These are phyloP conservation scores for Pseudocercospora vitis DNA, from an alignment of 2,329 filamentous ascomycete genomes.

Conservation along the genomic window DNA sequence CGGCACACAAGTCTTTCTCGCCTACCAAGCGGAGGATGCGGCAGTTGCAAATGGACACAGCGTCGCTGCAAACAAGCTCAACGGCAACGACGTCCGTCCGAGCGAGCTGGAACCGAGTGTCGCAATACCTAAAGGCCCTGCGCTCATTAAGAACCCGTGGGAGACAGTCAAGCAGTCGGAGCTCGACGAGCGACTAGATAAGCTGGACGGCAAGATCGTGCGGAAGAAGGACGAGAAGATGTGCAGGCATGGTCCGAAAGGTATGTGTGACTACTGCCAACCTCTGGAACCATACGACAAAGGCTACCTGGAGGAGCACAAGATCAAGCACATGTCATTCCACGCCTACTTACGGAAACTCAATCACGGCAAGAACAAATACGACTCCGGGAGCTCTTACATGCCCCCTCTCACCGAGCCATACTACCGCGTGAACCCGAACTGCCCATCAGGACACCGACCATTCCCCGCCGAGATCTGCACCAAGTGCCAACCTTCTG, in stretches of 20 bases:
- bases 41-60: conserved; percentile 51
- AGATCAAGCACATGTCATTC: conserved; percentile 98
- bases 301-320: conserved; percentile 88
- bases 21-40: conserved; percentile 63
- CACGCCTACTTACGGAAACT: conserved; percentile 92
- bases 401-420: conserved; percentile 94
- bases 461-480: conserved; percentile 96
- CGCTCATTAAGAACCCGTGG: conserved; percentile 83
- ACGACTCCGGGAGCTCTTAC: conserved; percentile 88
- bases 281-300: conserved; percentile 89
- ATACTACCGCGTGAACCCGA: conserved; percentile 81
- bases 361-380: conserved; percentile 94
- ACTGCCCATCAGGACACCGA: conserved; percentile 91
- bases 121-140: conserved; percentile 58
- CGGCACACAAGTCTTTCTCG: conserved; percentile 86
- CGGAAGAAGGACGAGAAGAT: conserved; percentile 74
- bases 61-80: conserved; percentile 63
- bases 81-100: conserved; percentile 70
- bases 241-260: conserved; percentile 93
- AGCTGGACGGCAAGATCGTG: conserved; percentile 83
- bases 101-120: conserved; percentile 64
- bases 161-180: conserved; percentile 85
- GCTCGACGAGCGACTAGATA: conserved; percentile 84
- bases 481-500: conserved; percentile 95
- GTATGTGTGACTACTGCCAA: conserved; percentile 99